These are phyloP conservation scores for Nephromyces sp. DNA, from an alignment of 169 alveolate genomes.

Conservation along the genomic window DNA sequence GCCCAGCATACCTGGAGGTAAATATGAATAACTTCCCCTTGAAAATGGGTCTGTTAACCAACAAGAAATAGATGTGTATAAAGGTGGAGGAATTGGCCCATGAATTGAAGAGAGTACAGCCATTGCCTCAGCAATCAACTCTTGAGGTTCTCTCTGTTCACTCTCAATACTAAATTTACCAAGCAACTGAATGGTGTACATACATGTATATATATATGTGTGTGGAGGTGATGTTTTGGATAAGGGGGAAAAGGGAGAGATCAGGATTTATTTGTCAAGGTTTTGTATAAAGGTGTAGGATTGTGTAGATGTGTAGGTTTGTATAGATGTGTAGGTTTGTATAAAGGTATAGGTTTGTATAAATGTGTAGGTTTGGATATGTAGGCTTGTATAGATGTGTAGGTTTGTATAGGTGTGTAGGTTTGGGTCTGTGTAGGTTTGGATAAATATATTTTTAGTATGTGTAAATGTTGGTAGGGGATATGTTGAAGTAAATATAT, in stretches of 20 bases:
- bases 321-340: too few relatives aligned
- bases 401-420: too few relatives aligned
- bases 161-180: not conserved
- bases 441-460: too few relatives aligned
- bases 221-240: not conserved
- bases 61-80: constrained; percentile 14
- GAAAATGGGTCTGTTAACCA: constrained; percentile 18
- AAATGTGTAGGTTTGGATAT: too few relatives aligned
- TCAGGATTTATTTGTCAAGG: too few relatives aligned
- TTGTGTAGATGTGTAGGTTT: too few relatives aligned
- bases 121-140: constrained; percentile 6
- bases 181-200: not conserved
- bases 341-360: too few relatives aligned
- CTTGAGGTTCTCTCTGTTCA: constrained; percentile 2
- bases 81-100: not conserved
- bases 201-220: not conserved
- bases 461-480: not conserved
- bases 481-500: not conserved
- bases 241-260: not conserved
- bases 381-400: too few relatives aligned
- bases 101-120: not conserved
- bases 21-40: constrained; percentile 14
- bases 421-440: too few relatives aligned
- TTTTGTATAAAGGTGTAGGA: too few relatives aligned
- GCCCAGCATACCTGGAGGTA: constrained; percentile 17